Percentiles rank a stretch among this genome's conserved stretches.
phyloP scores from a whole-genome alignment of 73 alveolate species.

The Durusdinium trenchii region DNA sequence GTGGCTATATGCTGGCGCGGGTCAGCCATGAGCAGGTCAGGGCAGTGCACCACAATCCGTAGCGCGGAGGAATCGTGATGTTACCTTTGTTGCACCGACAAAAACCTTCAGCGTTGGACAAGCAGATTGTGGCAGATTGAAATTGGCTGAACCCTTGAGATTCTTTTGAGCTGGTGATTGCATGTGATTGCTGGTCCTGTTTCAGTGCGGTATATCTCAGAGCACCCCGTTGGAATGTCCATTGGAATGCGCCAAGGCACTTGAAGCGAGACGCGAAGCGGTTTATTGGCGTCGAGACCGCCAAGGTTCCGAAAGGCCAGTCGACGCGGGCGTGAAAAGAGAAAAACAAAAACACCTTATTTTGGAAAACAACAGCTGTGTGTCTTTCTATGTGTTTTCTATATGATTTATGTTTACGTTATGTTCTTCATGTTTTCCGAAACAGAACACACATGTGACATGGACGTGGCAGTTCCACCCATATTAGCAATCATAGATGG shows the following conservation, averaged over 20 bases:
- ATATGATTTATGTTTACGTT: too few species aligned
- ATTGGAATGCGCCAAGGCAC: neutral
- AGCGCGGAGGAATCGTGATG: neutral
- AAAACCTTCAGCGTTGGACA: neutral
- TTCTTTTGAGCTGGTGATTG: neutral
- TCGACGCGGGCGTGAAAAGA: too few species aligned
- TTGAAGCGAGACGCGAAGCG: constrained; percentile 35
- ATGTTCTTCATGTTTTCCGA: too few species aligned
- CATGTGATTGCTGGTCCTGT: neutral
- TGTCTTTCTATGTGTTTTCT: too few species aligned
- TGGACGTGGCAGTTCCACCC: too few species aligned
- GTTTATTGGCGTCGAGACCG: constrained; percentile 53
- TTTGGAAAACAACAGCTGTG: too few species aligned
- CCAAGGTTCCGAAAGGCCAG: constrained; percentile 61
- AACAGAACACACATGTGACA: too few species aligned
- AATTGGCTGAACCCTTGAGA: neutral
- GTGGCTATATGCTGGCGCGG: constrained; percentile 82
- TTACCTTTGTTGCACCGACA: neutral
- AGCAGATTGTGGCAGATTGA: neutral
- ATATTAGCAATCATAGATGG: too few species aligned
- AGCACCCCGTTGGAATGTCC: neutral
- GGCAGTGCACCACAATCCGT: constrained; percentile 88
- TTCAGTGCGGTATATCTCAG: neutral
- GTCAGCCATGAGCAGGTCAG: constrained; percentile 69
- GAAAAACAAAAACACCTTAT: too few species aligned